Percentiles rank a stretch among this genome's conserved stretches.
These are phyloP conservation scores for Penicillium sumatraense DNA, from an alignment of 2,329 filamentous ascomycete genomes.

Conservation along the genomic window DNA sequence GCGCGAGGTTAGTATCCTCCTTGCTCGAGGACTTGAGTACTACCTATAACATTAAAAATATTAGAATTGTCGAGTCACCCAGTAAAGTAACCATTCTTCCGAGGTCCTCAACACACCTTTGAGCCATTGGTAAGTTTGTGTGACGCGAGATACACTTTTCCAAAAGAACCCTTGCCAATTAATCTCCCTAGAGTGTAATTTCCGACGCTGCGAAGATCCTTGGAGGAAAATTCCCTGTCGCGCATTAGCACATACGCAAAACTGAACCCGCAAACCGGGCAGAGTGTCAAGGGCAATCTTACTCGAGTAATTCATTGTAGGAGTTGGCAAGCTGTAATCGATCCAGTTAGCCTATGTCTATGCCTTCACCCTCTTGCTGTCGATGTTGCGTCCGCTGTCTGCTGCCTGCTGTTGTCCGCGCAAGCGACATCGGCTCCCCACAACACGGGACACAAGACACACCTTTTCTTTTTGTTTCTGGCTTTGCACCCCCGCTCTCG, in stretches of 20 bases:
- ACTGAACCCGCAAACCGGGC: too few relatives aligned
- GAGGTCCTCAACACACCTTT: too few relatives aligned
- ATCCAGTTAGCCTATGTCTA: slow-evolving; percentile 23
- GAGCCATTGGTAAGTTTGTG: slow-evolving; percentile 99
- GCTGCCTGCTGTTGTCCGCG: background rate
- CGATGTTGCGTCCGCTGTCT: too few relatives aligned
- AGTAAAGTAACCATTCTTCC: too few relatives aligned
- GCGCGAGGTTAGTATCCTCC: slow-evolving; percentile 90
- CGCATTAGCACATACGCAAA: slow-evolving; percentile 22
- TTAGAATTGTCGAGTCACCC: too few relatives aligned
- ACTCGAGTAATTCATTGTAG: slow-evolving; percentile 95
- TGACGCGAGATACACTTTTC: slow-evolving; percentile 93
- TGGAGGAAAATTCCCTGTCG: slow-evolving; percentile 87
- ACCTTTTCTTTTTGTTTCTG: slow-evolving; percentile 66
- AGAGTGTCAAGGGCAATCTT: slow-evolving; percentile 44
- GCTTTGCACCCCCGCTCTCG: slow-evolving; percentile 58
- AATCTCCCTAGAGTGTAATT: slow-evolving; percentile 91
- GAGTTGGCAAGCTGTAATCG: slow-evolving; percentile 84
- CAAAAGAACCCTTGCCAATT: slow-evolving; percentile 97
- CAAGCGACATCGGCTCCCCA: background rate
- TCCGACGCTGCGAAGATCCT: slow-evolving; percentile 87
- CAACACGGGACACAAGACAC: slow-evolving; percentile 2
- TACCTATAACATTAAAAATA: too few relatives aligned
- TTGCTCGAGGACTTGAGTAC: slow-evolving; percentile 98
- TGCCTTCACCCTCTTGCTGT: too few relatives aligned